These are phyloP conservation scores for Alternaria gansuensis DNA, from an alignment of 2,329 filamentous ascomycete genomes.

Conservation along the genomic window DNA sequence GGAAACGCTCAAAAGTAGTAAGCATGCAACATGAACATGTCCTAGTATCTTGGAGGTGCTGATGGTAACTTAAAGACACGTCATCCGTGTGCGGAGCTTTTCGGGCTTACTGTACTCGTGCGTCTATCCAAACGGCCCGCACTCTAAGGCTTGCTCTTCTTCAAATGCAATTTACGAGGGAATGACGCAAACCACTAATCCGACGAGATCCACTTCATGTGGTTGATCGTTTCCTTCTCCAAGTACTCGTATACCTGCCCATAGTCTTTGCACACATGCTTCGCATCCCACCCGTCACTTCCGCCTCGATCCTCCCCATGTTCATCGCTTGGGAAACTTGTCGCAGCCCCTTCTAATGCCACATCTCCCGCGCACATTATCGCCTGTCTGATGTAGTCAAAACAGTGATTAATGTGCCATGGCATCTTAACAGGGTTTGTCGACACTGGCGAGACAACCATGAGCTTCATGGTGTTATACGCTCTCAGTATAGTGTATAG, in stretches of 20 bases:
- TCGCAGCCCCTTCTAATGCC: conserved; percentile 46
- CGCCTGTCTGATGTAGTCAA: conserved; percentile 47
- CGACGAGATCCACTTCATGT: conserved; percentile 44
- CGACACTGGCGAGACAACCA: conserved; percentile 16
- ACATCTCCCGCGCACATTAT: conserved; percentile 50
- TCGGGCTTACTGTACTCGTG: not conserved
- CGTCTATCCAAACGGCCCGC: conserved; percentile 7
- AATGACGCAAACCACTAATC: conserved; percentile 7
- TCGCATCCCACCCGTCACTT: conserved; percentile 49
- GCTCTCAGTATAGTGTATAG: conserved; percentile 47
- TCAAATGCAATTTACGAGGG: conserved; percentile 14
- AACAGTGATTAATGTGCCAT: conserved; percentile 50
- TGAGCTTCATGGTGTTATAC: conserved; percentile 42
- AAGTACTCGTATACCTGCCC: conserved; percentile 43
- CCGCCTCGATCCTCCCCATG: conserved; percentile 43
- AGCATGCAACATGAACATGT: not conserved
- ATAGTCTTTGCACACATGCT: conserved; percentile 48
- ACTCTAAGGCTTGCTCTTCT: not conserved
- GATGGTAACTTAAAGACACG: not conserved
- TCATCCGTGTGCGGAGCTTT: not conserved
- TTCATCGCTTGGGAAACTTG: conserved; percentile 40
- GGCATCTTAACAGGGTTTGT: conserved; percentile 39
- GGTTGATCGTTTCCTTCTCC: conserved; percentile 40
- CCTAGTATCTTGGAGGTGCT: not conserved
- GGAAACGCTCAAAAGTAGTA: not conserved